Evolutionary conservation across 192 early-diverging fungal genomes (phyloP), one percentile per base, ranked within the genome.

Genomic region (Rhizoclosmatium sp.): DNA sequence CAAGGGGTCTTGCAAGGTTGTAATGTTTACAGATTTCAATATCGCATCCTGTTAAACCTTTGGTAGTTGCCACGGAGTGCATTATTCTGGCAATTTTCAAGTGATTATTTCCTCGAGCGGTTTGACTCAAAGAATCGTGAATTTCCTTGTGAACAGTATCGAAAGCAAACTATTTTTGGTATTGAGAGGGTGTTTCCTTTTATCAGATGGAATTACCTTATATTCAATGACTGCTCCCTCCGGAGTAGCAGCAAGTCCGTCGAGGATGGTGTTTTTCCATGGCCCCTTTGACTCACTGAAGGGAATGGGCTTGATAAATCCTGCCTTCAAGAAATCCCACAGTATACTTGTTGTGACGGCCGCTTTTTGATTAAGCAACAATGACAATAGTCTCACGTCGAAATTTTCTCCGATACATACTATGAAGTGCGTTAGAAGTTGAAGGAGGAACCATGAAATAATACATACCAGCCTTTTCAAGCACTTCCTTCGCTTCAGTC

Each of bases 401-500:
- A 76, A 76, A 12, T 47, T 56, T 48, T 45, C 14, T 14, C 75
- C 75, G 54, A 76, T 76, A 44, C 75, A 76, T 5, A 76, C 75
- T 76, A 42, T 62, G 5, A 9, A 23, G 21, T 23, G 21, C 39
- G 39, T 21, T 0, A 62, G 23, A 62, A 62, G 5, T 4, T 61
- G n/a, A 39, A 48, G 59, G 21, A 46, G 41, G 31, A 44, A 0
- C 3, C 0, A 62, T 19, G 23, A 62, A 40, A 62, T 21, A 62
- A 31, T 40, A 68, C 71, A 48, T 80, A 87, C 86, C 86, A 66
- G 84, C 85, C 45, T 75, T 76, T 44, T 82, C 76, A 47, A 89
- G 64, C 46, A 83, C 47, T 2, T 41, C 54, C 59, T 79, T 69
- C 47, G 81, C 77, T 41, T 87, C 82, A 23, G 40, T 31, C 12